Conservation (phyloP, 75 land plant species). For the Isoetes taiwanensis region DNA sequence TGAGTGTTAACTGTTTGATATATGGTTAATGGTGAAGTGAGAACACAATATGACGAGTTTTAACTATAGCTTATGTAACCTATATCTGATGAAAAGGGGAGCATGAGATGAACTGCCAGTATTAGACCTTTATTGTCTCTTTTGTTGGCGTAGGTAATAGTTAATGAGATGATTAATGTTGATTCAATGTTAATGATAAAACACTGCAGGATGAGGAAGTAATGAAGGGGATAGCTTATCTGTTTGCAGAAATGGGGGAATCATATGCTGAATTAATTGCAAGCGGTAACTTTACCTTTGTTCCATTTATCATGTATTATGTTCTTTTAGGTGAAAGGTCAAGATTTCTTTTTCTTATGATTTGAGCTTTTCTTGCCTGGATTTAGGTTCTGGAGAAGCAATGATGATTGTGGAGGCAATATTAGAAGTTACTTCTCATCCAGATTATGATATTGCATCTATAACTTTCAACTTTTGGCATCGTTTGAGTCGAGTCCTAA, state of each 20-base stretch:
- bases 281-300: slow-evolving; percentile 58
- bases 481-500: slow-evolving; percentile 51
- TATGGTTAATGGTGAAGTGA: too few species aligned
- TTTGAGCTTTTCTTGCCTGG: neutral
- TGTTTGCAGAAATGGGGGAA: slow-evolving; percentile 97
- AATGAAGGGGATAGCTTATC: slow-evolving; percentile 85
- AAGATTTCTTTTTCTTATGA: neutral
- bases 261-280: slow-evolving; percentile 90
- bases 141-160: too few species aligned
- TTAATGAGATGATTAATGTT: too few species aligned
- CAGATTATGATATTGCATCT: slow-evolving; percentile 83
- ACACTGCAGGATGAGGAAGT: slow-evolving; percentile 72
- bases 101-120: slow-evolving; percentile 12
- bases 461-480: slow-evolving; percentile 99
- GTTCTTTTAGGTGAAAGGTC: too few species aligned
- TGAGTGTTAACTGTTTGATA: too few species aligned
- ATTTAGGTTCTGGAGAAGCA: slow-evolving; percentile 70
- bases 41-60: too few species aligned
- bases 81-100: slow-evolving; percentile 8
- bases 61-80: too few species aligned
- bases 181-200: neutral
- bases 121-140: neutral
- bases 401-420: slow-evolving; percentile 83
- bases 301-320: too few species aligned
- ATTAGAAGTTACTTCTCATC: slow-evolving; percentile 82